A percentile compares a stretch with the other conserved stretches of the same genome.
Conservation (phyloP, 495 filamentous ascomycete genomes). For the Aspergillus wentii region DNA sequence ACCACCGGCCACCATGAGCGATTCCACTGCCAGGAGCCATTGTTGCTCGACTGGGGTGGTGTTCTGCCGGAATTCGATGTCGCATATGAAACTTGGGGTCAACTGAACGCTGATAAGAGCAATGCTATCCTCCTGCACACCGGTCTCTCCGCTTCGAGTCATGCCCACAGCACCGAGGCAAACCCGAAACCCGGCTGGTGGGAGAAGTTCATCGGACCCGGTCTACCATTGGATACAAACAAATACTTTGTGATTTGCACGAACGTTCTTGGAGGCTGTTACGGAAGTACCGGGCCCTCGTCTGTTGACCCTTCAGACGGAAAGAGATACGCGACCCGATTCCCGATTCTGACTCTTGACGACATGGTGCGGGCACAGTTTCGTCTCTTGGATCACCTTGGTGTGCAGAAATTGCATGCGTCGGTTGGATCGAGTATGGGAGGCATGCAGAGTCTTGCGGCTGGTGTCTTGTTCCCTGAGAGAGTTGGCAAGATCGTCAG, state of each 20-base stretch:
- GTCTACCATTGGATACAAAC: constrained; percentile 78
- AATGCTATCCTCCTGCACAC: constrained; percentile 94
- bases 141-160: constrained; percentile 89
- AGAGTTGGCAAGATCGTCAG: constrained; percentile 77
- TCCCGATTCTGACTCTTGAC: constrained; percentile 92
- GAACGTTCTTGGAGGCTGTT: constrained; percentile 95
- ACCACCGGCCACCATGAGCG: constrained; percentile 75
- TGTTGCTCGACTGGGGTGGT: constrained; percentile 92
- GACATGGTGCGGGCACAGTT: constrained; percentile 99
- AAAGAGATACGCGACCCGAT: constrained; percentile 86
- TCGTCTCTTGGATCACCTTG: constrained; percentile 74
- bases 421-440: constrained; percentile 97
- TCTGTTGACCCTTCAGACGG: constrained; percentile 86
- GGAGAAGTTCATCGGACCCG: constrained; percentile 98
- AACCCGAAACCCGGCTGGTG: constrained; percentile 96
- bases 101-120: constrained; percentile 71
- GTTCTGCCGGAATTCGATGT: constrained; percentile 79
- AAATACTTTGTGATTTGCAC: constrained; percentile 95
- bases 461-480: constrained; percentile 80
- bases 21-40: constrained; percentile 67
- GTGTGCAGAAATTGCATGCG: constrained; percentile 77
- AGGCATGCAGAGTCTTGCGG: constrained; percentile 93
- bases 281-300: constrained; percentile 88
- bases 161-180: constrained; percentile 80
- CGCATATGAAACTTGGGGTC: constrained; percentile 93